Percentiles rank a stretch among this genome's conserved stretches.
Conservation (phyloP, 139 green algal species). For the Dunaliella sp. region DNA sequence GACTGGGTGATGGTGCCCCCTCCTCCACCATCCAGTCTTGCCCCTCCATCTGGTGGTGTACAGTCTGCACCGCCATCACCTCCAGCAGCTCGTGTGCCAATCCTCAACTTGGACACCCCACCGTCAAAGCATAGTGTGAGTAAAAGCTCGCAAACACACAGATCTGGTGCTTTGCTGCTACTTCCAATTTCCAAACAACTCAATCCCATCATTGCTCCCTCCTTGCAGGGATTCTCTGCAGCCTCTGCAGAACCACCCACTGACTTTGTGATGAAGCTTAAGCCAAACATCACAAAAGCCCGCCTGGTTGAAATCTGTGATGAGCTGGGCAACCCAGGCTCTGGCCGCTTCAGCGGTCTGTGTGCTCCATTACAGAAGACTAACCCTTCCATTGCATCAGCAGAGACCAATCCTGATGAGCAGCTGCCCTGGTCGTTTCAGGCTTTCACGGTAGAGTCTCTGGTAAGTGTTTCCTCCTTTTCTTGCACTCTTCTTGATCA, state of each 20-base stretch:
- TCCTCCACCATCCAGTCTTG: neutral
- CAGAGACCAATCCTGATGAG: neutral
- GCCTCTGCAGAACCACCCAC: neutral
- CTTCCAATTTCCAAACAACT: too few relatives aligned
- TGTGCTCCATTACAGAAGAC: neutral
- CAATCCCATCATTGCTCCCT: too few relatives aligned
- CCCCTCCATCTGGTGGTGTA: neutral
- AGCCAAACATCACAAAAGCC: constrained; percentile 14
- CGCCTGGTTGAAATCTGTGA: constrained; percentile 33
- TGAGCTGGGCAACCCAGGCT: constrained; percentile 24
- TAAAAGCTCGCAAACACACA: too few relatives aligned
- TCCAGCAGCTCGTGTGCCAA: neutral
- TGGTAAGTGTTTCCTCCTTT: too few relatives aligned
- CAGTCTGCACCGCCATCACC: neutral
- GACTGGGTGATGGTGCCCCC: neutral
- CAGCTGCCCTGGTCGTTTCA: constrained; percentile 36
- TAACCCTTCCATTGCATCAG: neutral
- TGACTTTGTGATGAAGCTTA: neutral
- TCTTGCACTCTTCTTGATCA: too few relatives aligned
- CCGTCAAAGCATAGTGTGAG: neutral
- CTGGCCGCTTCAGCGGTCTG: constrained; percentile 18
- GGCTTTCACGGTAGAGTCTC: constrained; percentile 33
- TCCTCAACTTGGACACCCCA: neutral
- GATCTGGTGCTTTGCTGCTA: too few relatives aligned
- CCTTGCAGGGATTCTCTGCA: neutral